Evolutionary conservation across 148 eudicot species (phyloP).

Genomic region (Pharnaceum exiguum): DNA sequence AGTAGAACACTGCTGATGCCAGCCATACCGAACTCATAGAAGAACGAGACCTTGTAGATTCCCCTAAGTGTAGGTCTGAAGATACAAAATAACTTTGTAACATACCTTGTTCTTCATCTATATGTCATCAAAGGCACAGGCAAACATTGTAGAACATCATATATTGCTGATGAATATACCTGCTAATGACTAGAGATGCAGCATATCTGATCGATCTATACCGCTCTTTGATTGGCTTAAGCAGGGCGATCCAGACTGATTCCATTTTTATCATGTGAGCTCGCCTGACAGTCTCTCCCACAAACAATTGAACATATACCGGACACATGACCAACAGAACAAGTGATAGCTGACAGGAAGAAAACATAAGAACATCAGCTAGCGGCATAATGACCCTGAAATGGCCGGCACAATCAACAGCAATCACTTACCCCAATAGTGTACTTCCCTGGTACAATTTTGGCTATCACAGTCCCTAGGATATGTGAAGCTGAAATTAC

Average conservation of each 20-base stretch:
- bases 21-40: slow-evolving; percentile 76
- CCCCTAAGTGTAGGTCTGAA: slow-evolving; percentile 55
- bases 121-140: background rate
- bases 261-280: slow-evolving; percentile 31
- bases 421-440: slow-evolving; percentile 49
- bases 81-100: slow-evolving; percentile 15
- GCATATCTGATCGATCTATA: slow-evolving; percentile 58
- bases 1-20: slow-evolving; percentile 67
- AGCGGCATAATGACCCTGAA: background rate
- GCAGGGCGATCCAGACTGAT: slow-evolving; percentile 26
- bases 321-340: slow-evolving; percentile 55
- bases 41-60: slow-evolving; percentile 62
- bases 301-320: slow-evolving; percentile 44
- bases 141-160: background rate
- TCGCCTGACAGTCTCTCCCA: slow-evolving; percentile 49
- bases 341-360: slow-evolving; percentile 43
- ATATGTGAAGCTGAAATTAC: slow-evolving; percentile 67
- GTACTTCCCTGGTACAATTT: slow-evolving; percentile 55
- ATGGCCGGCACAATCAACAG: slow-evolving; percentile 9
- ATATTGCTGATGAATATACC: slow-evolving; percentile 22
- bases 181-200: slow-evolving; percentile 40
- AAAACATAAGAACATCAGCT: background rate
- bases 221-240: slow-evolving; percentile 42
- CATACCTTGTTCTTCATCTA: background rate
- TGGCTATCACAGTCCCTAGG: slow-evolving; percentile 56